phyloP scores from a whole-genome alignment of 805 yeast species.

The Cyberlindnera amylophila region DNA sequence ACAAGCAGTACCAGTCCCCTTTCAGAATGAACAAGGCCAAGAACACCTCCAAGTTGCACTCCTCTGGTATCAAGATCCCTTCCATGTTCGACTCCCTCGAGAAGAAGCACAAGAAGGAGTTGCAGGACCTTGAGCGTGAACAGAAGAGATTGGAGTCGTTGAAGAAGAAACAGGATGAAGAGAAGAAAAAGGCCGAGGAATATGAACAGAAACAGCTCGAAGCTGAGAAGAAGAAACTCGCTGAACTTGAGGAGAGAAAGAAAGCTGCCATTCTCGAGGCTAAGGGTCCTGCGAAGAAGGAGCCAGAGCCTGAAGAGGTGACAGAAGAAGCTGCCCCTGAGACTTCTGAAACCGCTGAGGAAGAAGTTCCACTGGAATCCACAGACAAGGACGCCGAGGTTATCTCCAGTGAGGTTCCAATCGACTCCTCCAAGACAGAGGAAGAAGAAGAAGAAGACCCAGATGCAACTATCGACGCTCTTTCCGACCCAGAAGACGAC shows the following conservation, averaged over 20 bases:
- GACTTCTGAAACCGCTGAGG: neutral
- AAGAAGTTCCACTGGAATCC: neutral
- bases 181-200: conserved; percentile 8
- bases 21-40: conserved; percentile 13
- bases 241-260: conserved; percentile 14
- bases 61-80: conserved; percentile 10
- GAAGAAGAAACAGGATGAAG: conserved; percentile 16
- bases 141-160: conserved; percentile 10
- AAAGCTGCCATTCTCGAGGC: conserved; percentile 16
- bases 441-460: conserved; percentile 10
- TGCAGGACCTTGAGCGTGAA: conserved; percentile 16
- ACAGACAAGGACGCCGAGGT: neutral
- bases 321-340: conserved; percentile 2
- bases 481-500: conserved; percentile 12
- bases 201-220: conserved; percentile 7
- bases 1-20: conserved; percentile 15
- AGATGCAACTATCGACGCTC: conserved; percentile 11
- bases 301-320: conserved; percentile 1
- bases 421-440: neutral
- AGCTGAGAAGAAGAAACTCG: conserved; percentile 11
- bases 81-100: conserved; percentile 16
- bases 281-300: conserved; percentile 13
- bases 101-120: conserved; percentile 15
- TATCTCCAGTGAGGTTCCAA: neutral
- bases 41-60: conserved; percentile 1